Percentiles rank a stretch among this genome's conserved stretches.
Evolutionary conservation across 805 yeast species (phyloP).

Genomic region (Saccharomycopsis amapae): DNA sequence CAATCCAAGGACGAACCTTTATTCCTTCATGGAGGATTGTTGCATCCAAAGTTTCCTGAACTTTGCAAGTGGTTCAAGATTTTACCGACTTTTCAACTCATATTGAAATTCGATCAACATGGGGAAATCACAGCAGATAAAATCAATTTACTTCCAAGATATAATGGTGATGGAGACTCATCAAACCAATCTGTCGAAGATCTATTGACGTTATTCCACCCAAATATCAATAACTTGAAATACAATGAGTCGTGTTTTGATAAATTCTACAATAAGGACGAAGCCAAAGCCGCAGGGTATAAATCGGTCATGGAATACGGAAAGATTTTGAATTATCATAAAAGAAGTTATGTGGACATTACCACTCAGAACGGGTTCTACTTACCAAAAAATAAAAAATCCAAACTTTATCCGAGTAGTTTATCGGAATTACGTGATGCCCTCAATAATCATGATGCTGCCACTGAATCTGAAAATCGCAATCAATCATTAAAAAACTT

Average conservation of each 20-base stretch:
- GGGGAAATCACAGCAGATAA: not conserved
- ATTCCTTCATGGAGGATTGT: not conserved
- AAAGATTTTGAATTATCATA: not conserved
- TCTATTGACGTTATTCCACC: not conserved
- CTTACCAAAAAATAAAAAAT: not conserved
- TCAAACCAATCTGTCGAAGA: not conserved
- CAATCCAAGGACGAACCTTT: not conserved
- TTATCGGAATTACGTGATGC: not conserved
- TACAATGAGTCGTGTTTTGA: not conserved
- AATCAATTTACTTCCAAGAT: not conserved
- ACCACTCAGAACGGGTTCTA: not conserved
- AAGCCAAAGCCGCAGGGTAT: not conserved
- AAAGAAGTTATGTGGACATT: not conserved
- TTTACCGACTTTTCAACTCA: not conserved
- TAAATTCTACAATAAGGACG: not conserved
- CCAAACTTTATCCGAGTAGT: not conserved
- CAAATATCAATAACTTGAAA: not conserved
- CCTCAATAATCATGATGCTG: not conserved
- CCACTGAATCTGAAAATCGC: too few relatives aligned
- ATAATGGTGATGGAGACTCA: not conserved
- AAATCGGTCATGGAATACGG: not conserved
- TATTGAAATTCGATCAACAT: not conserved
- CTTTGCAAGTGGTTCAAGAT: slow-evolving; percentile 1
- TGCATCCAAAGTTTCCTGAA: not conserved
- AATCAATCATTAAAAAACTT: too few relatives aligned